Conservation (phyloP, 352 stramenopile species). For the Pythium aquatile region DNA sequence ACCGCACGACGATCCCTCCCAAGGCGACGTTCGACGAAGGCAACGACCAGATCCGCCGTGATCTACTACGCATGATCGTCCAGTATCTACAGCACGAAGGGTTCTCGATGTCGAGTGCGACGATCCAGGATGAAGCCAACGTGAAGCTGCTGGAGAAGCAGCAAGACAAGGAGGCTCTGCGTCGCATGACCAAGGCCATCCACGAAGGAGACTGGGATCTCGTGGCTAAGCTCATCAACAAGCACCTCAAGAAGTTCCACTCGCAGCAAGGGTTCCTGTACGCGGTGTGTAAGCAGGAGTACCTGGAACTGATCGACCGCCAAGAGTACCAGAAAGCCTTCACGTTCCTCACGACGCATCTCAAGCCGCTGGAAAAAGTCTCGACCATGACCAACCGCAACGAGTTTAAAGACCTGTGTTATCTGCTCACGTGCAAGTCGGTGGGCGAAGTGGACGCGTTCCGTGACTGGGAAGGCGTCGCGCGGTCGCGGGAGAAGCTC, state of each 20-base stretch:
- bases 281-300: conserved; percentile 87
- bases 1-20: conserved; percentile 77
- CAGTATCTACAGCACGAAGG: conserved; percentile 86
- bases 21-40: conserved; percentile 78
- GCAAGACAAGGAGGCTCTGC: conserved; percentile 72
- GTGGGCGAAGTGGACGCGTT: conserved; percentile 82
- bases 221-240: conserved; percentile 78
- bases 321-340: conserved; percentile 90
- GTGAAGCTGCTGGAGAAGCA: conserved; percentile 74
- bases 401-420: conserved; percentile 89
- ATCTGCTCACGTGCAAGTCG: conserved; percentile 87
- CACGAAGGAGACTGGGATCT: conserved; percentile 86
- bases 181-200: conserved; percentile 70
- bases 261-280: conserved; percentile 87
- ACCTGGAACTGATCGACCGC: conserved; percentile 85
- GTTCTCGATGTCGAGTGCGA: conserved; percentile 76
- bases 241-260: conserved; percentile 82
- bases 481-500: conserved; percentile 77
- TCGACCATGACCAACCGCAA: conserved; percentile 65
- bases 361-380: conserved; percentile 88
- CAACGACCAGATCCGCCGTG: conserved; percentile 76
- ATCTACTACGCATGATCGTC: conserved; percentile 83
- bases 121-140: conserved; percentile 87
- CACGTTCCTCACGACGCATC: conserved; percentile 86
- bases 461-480: conserved; percentile 82